A percentile compares a stretch with the other conserved stretches of the same genome.
These are phyloP conservation scores for Heracleum sosnowskyi DNA, from an alignment of 129 eudicot species.

Conservation along the genomic window DNA sequence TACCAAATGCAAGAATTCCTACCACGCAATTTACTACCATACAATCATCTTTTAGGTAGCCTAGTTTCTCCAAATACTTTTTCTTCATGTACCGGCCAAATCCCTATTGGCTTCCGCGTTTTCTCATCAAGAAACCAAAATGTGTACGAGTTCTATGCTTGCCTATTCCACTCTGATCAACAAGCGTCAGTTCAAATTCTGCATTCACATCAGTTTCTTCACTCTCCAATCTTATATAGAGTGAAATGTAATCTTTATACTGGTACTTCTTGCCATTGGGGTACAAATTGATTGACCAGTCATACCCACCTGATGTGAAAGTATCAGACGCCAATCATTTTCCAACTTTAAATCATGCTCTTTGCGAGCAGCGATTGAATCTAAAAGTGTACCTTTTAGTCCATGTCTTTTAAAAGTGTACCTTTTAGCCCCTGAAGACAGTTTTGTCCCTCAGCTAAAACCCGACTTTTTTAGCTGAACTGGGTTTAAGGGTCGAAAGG, in stretches of 20 bases:
- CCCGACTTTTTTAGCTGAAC: too few species aligned
- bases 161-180: slow-evolving; percentile 10
- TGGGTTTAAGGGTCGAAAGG: too few species aligned
- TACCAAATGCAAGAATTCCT: background rate
- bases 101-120: slow-evolving; percentile 5
- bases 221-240: background rate
- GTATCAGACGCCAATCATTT: background rate
- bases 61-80: slow-evolving; percentile 3
- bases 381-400: too few species aligned
- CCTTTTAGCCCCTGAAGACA: too few species aligned
- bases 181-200: background rate
- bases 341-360: background rate
- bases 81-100: background rate
- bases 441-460: too few species aligned
- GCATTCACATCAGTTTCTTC: slow-evolving; percentile 2
- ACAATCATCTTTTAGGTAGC: background rate
- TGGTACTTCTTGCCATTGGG: background rate
- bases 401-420: too few species aligned
- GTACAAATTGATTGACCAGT: background rate
- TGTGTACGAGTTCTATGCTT: background rate
- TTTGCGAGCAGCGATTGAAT: background rate
- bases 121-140: background rate
- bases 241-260: background rate
- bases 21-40: too few species aligned
- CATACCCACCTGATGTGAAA: background rate